Percentiles rank a stretch among this genome's conserved stretches.
Evolutionary conservation across 2,329 filamentous ascomycete species (phyloP).

Genomic region (Cryphonectria carpinicola): DNA sequence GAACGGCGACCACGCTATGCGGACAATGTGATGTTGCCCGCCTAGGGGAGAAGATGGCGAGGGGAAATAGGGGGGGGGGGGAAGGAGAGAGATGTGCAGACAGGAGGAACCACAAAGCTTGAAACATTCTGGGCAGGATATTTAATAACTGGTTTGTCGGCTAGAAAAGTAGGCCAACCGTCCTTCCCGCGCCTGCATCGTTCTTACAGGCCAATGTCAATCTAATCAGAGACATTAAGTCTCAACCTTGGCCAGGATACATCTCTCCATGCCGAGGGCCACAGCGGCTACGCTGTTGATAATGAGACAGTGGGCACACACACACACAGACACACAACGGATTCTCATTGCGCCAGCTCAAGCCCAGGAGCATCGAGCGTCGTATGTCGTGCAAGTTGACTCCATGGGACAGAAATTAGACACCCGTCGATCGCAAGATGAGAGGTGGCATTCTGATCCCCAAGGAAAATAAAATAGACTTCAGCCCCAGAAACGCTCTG

Average conservation of each 20-base stretch:
- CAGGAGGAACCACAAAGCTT: neutral
- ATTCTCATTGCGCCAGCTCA: neutral
- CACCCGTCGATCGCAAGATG: neutral
- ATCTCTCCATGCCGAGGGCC: neutral
- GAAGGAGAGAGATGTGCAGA: neutral
- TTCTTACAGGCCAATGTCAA: neutral
- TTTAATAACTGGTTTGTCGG: neutral
- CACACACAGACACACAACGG: neutral
- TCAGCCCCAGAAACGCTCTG: neutral
- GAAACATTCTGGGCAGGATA: neutral
- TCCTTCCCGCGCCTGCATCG: neutral
- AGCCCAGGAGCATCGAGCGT: slow-evolving; percentile 7
- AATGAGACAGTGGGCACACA: slow-evolving; percentile 13
- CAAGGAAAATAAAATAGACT: neutral
- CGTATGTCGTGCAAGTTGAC: slow-evolving; percentile 12
- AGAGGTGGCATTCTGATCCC: neutral
- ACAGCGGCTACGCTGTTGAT: slow-evolving; percentile 9
- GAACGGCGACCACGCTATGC: slow-evolving; percentile 2
- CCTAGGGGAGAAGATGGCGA: neutral
- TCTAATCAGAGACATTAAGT: slow-evolving; percentile 2
- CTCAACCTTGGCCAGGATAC: neutral
- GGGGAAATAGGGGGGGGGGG: neutral
- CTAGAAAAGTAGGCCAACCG: neutral
- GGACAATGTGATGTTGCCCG: neutral
- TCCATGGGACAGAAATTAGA: neutral